Evolutionary conservation across 305 asterid genomes (phyloP), one percentile per base, ranked within the genome.

Genomic region (Fraxinus nigra): DNA sequence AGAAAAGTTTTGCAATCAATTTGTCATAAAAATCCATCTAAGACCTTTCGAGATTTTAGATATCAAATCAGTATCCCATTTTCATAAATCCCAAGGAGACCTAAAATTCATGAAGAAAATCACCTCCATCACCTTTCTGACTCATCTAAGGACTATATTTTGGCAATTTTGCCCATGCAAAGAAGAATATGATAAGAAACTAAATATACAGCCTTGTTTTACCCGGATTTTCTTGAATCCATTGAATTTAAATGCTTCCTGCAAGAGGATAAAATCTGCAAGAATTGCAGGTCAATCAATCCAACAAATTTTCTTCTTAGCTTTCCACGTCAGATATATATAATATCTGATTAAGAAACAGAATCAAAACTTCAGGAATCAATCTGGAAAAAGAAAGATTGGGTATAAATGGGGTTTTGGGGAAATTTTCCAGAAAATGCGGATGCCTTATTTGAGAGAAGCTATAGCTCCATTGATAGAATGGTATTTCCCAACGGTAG

Each of bases 351-450:
- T 61, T 11, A 37, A 33, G 54, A 26, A 30, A 26, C 72, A 22
- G 69, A 59, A 59, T 20, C 28, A 22, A 61, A 61, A 61, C 14
- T 22, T 59, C 11, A 1, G 22, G 37, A 22, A 76, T 16, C 37
- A 22, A 51, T 77, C 30, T 20, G 73, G n/a, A 20, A 78, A 16
- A 43, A 0, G n/a, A 14, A 28, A 46, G 26, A 26, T 14, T 0
- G 43, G 38, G 14, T 22, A 13, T 22, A 3, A 24, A 33, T 77
- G 80, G 81, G 81, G 81, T 78, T 78, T 78, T 78, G 30, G 74
- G 81, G 56, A 67, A 40, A 30, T 24, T 67, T 18, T 76, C 67
- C 67, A 22, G 37, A 34, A 10, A 59, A 81, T 76, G 69, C 24
- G 40, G 74, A 81, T 81, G 80, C 30, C 54, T 32, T 8, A 7